A percentile compares a stretch with the other conserved stretches of the same genome.
These are phyloP conservation scores for Umbelopsis ramanniana DNA, from an alignment of 192 early-diverging fungal species.

Conservation along the genomic window DNA sequence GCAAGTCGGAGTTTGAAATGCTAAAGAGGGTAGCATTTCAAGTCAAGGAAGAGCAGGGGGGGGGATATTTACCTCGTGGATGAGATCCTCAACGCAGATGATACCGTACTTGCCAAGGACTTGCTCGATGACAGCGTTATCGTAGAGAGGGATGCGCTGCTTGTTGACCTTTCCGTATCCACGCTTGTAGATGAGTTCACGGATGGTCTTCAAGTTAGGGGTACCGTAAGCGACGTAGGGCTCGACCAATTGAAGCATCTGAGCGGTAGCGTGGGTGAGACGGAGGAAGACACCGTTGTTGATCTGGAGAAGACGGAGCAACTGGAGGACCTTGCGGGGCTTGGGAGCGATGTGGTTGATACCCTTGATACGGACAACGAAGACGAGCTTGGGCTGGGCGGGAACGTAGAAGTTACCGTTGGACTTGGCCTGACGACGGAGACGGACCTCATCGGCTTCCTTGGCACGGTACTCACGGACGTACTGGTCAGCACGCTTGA, in stretches of 20 bases:
- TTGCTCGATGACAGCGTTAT: constrained; percentile 95
- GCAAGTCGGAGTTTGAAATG: too few relatives aligned
- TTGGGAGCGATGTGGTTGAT: constrained; percentile 99
- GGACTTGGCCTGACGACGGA: constrained; percentile 92
- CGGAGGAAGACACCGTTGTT: constrained; percentile 98
- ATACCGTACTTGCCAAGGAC: constrained; percentile 92
- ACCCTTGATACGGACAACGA: constrained; percentile 99
- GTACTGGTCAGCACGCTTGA: constrained; percentile 99
- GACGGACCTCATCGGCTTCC: constrained; percentile 90
- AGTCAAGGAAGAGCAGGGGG: too few relatives aligned
- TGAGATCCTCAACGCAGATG: constrained; percentile 96
- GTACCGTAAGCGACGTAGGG: constrained; percentile 95
- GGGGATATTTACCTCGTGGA: too few relatives aligned
- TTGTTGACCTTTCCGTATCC: constrained; percentile 98
- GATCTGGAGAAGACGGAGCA: constrained; percentile 98
- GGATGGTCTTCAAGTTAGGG: constrained; percentile 98
- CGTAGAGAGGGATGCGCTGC: constrained; percentile 95
- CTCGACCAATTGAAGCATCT: constrained; percentile 96
- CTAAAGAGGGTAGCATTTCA: too few relatives aligned
- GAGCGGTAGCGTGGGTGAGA: constrained; percentile 94
- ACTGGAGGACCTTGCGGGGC: constrained; percentile 98
- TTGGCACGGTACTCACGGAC: constrained; percentile 93
- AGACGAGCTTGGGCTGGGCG: constrained; percentile 95
- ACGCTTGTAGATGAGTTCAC: constrained; percentile 99
- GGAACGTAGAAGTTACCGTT: constrained; percentile 93